Conservation (phyloP, 176 grass and related monocot genomes). For the Oryza meridionalis region DNA sequence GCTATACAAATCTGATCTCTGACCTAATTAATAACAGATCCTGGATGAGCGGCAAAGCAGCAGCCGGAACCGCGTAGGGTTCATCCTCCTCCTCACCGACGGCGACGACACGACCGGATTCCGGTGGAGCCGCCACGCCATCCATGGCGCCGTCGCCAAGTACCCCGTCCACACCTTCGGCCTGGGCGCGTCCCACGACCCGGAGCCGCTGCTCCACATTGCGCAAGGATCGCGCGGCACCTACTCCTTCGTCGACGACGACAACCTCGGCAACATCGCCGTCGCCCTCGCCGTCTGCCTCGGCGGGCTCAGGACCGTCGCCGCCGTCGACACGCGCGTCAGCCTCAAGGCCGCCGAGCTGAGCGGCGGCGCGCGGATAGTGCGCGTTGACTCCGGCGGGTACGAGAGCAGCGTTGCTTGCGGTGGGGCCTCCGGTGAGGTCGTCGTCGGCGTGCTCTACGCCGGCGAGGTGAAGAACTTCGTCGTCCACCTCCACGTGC, state of each 20-base stretch:
- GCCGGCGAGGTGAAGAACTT: background rate
- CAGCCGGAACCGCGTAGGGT: no score
- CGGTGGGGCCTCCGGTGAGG: no score
- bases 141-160: background rate
- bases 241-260: conserved; percentile 5
- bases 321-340: background rate
- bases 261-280: background rate
- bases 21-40: no score
- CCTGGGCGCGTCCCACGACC: background rate
- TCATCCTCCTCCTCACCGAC: no score
- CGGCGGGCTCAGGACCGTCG: background rate
- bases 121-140: no score
- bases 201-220: background rate
- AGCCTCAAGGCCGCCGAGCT: background rate
- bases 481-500: background rate
- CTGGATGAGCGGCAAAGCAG: no score
- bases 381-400: background rate
- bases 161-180: background rate
- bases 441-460: background rate
- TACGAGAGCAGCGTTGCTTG: background rate
- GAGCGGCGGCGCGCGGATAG: background rate
- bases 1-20: no score
- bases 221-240: background rate
- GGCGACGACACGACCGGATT: no score
- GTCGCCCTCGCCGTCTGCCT: background rate